A percentile compares a stretch with the other conserved stretches of the same genome.
Conservation (phyloP, 495 filamentous ascomycete genomes). For the Daldinia grandis region DNA sequence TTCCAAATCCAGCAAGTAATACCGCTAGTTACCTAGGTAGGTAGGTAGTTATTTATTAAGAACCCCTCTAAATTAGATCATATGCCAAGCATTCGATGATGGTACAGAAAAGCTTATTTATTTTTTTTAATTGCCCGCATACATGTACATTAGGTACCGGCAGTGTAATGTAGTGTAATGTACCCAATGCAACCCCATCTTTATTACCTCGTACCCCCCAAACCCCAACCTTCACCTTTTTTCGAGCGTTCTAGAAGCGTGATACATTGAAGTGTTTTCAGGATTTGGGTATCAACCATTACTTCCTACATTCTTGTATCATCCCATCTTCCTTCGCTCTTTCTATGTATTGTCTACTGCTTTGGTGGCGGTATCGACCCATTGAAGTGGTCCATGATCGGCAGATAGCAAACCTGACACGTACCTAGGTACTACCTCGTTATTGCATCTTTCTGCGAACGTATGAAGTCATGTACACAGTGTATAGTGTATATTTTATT, state of each 20-base stretch:
- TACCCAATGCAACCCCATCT: background rate
- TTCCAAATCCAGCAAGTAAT: background rate
- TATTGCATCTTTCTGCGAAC: background rate
- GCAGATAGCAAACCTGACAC: background rate
- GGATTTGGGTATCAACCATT: background rate
- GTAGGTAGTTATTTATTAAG: background rate
- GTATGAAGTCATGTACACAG: background rate
- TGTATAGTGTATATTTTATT: background rate
- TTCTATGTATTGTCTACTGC: background rate
- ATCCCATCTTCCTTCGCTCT: background rate
- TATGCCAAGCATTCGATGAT: background rate
- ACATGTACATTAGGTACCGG: too few relatives aligned
- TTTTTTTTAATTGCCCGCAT: background rate
- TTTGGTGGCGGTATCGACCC: background rate
- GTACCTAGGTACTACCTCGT: too few relatives aligned
- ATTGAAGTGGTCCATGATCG: background rate
- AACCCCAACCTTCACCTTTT: background rate
- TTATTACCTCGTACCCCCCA: background rate
- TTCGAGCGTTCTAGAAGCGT: background rate
- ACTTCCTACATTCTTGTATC: background rate
- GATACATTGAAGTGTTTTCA: background rate
- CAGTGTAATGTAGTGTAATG: too few relatives aligned
- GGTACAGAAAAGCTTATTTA: background rate
- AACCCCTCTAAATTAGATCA: background rate
- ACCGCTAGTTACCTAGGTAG: background rate